These are phyloP conservation scores for Myxozyma kluyveri DNA, from an alignment of 805 yeast genomes.

Conservation along the genomic window DNA sequence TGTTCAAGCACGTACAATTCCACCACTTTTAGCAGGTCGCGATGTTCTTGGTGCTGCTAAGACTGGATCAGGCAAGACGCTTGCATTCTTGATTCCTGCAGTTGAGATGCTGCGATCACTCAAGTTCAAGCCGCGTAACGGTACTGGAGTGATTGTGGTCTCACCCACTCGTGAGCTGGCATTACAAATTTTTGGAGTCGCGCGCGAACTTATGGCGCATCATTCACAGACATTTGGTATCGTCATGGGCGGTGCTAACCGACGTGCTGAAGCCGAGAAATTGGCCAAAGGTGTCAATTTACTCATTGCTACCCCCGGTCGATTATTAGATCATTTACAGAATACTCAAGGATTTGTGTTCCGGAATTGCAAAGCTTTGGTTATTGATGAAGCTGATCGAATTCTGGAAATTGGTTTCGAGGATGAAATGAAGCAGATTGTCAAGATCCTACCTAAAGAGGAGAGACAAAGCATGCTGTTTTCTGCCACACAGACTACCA, in stretches of 20 bases:
- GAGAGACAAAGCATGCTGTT: constrained; percentile 95
- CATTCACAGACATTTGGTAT: constrained; percentile 95
- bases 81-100: constrained; percentile 94
- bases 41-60: constrained; percentile 99
- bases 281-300: constrained; percentile 89
- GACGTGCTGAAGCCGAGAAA: constrained; percentile 96
- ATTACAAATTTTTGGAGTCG: constrained; percentile 95
- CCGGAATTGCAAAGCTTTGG: constrained; percentile 88
- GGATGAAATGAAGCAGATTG: constrained; percentile 97
- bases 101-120: constrained; percentile 85
- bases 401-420: constrained; percentile 97
- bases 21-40: constrained; percentile 92
- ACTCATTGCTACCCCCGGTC: constrained; percentile 95
- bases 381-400: constrained; percentile 98
- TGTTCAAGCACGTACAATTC: constrained; percentile 93
- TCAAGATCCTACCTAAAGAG: constrained; percentile 77
- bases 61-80: constrained; percentile 97
- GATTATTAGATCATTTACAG: constrained; percentile 93
- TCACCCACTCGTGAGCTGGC: constrained; percentile 98
- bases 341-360: constrained; percentile 65
- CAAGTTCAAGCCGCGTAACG: constrained; percentile 95
- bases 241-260: constrained; percentile 97
- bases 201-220: constrained; percentile 83
- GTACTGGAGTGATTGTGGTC: constrained; percentile 93
- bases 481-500: constrained; percentile 99